Conservation (phyloP, 225 moss, liverwort and hornwort species). For the Thuidium tamariscinum region DNA sequence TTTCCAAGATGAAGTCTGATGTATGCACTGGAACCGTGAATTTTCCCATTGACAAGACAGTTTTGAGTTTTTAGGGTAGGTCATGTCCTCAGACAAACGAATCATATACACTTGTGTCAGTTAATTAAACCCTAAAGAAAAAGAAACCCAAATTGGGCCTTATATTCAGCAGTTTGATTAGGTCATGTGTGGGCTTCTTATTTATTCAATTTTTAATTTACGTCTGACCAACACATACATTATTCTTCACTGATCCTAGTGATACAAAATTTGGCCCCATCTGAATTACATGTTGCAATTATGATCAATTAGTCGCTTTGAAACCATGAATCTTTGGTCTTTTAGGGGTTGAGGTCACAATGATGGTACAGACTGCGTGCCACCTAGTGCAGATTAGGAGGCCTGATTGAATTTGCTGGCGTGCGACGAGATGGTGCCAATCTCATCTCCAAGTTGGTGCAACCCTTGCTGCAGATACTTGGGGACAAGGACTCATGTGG, state of each 20-base stretch:
- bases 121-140: neutral
- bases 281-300: neutral
- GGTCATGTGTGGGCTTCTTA: neutral
- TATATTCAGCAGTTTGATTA: neutral
- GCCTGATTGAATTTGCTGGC: conserved; percentile 73
- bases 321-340: neutral
- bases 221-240: neutral
- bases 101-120: neutral
- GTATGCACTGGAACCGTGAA: neutral
- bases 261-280: neutral
- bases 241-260: neutral
- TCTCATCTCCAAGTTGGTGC: conserved; percentile 86
- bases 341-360: neutral
- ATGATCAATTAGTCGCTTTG: neutral
- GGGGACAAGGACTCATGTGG: conserved; percentile 95
- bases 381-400: conserved; percentile 61
- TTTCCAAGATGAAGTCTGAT: neutral
- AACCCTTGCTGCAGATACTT: conserved; percentile 86
- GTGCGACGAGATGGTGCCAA: conserved; percentile 90
- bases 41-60: neutral
- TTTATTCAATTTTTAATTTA: neutral
- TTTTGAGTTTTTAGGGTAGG: neutral
- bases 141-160: neutral
- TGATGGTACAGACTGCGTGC: neutral
- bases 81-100: neutral